Conservation (phyloP, 331 rosid genomes). For the Pyrus hybrid region DNA sequence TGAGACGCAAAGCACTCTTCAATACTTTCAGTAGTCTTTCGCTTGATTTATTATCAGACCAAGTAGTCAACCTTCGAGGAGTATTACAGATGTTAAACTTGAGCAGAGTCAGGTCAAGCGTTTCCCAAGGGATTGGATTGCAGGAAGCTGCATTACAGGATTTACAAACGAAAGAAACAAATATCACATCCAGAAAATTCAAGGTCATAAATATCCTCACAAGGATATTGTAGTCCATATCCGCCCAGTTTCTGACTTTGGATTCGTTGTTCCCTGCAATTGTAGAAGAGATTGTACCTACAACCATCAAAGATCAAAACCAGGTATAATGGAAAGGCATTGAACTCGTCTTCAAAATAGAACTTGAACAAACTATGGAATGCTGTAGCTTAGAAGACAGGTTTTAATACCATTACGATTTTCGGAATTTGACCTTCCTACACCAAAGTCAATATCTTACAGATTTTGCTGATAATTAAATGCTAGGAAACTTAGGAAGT, state of each 20-base stretch:
- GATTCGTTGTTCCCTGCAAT: background rate
- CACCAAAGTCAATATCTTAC: no score
- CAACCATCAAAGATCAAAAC: background rate
- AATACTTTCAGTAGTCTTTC: background rate
- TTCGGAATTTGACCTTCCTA: no score
- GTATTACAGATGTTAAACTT: background rate
- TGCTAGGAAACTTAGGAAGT: no score
- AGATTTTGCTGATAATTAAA: no score
- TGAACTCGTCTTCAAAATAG: no score
- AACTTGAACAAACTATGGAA: no score
- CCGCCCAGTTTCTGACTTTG: background rate
- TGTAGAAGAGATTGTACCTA: background rate
- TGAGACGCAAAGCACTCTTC: conserved; percentile 4
- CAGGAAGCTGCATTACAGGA: background rate
- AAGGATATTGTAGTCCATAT: background rate
- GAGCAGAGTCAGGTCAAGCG: background rate
- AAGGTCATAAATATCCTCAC: background rate
- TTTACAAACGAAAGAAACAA: background rate
- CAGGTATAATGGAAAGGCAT: no score
- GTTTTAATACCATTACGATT: no score
- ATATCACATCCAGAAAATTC: background rate
- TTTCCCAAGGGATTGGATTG: background rate
- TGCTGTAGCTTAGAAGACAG: no score
- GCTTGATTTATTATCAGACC: background rate
- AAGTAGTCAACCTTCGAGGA: background rate